phyloP scores from a whole-genome alignment of 2,329 filamentous ascomycete genomes.

The Didymella lethalis region DNA sequence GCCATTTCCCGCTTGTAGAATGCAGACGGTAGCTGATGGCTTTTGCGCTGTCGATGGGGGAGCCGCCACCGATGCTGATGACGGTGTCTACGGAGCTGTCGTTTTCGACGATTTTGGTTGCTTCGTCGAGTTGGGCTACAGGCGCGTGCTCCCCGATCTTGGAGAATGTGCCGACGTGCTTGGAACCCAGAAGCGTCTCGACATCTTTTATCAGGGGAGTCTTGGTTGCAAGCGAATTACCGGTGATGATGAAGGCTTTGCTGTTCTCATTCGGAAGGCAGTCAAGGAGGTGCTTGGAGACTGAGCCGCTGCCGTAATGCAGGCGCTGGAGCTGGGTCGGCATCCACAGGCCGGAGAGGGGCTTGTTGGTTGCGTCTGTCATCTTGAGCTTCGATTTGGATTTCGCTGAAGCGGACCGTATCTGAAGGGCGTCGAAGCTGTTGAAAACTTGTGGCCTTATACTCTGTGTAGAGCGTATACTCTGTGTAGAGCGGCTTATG shows the following conservation, averaged over 20 bases:
- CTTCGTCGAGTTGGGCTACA: slow-evolving; percentile 62
- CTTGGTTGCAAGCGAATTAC: slow-evolving; percentile 62
- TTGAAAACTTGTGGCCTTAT: neutral
- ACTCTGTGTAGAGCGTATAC: neutral
- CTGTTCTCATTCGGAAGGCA: slow-evolving; percentile 55
- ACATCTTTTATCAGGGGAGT: slow-evolving; percentile 61
- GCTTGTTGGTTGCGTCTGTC: slow-evolving; percentile 55
- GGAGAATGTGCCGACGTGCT: slow-evolving; percentile 63
- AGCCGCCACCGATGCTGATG: slow-evolving; percentile 63
- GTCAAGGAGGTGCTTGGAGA: slow-evolving; percentile 57
- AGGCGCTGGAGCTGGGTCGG: slow-evolving; percentile 59
- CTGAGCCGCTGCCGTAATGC: slow-evolving; percentile 59
- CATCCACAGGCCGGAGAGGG: slow-evolving; percentile 60
- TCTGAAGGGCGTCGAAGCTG: neutral
- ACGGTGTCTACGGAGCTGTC: slow-evolving; percentile 62
- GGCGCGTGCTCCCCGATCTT: slow-evolving; percentile 65
- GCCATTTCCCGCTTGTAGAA: slow-evolving; percentile 44
- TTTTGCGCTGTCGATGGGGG: slow-evolving; percentile 60
- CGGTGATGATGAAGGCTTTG: slow-evolving; percentile 67
- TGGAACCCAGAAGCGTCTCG: slow-evolving; percentile 57
- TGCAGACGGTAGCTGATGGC: slow-evolving; percentile 49
- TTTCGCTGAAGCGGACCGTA: slow-evolving; percentile 18
- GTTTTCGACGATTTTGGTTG: slow-evolving; percentile 56
- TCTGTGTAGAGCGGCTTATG: slow-evolving; percentile 1
- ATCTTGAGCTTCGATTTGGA: slow-evolving; percentile 39